Evolutionary conservation across 257 asterid genomes (phyloP).

Genomic region (Leonotis leonurus): DNA sequence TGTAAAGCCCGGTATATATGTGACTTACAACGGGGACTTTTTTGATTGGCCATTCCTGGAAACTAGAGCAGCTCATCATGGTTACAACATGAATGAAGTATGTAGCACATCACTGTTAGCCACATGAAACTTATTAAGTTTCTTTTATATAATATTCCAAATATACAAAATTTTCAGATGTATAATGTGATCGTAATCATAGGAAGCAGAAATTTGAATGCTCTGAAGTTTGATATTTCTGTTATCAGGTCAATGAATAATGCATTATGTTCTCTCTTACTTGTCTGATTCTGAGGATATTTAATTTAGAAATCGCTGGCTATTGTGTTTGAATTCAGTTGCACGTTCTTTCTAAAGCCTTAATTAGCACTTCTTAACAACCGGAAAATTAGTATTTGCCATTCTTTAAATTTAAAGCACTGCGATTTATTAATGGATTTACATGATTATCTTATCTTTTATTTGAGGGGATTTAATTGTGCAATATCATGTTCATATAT

Average conservation of each 20-base stretch:
- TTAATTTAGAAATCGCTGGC: conserved; percentile 1
- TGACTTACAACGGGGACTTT: conserved; percentile 95
- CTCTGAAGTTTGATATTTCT: not conserved
- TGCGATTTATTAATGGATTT: not conserved
- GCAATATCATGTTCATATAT: conserved; percentile 5
- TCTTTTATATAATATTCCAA: no score
- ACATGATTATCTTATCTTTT: conserved; percentile 1
- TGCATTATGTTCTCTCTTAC: not conserved
- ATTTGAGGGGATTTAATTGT: not conserved
- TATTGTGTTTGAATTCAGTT: conserved; percentile 1
- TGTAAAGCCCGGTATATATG: conserved; percentile 90
- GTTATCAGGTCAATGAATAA: not conserved
- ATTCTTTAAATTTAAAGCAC: conserved; percentile 3
- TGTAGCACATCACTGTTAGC: conserved; percentile 21
- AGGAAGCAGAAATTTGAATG: conserved; percentile 5
- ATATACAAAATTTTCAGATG: not conserved
- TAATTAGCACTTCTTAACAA: conserved; percentile 15
- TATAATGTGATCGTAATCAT: not conserved
- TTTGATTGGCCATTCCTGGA: conserved; percentile 99
- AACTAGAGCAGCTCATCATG: conserved; percentile 80
- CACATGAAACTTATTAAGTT: conserved; percentile 1
- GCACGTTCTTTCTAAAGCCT: conserved; percentile 1
- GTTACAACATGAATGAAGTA: conserved; percentile 72
- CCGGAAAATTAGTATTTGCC: not conserved
- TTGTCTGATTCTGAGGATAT: not conserved